Percentiles rank a stretch among this genome's conserved stretches.
These are phyloP conservation scores for Musa itinerans DNA, from an alignment of 176 grass and related monocot species.

Conservation along the genomic window DNA sequence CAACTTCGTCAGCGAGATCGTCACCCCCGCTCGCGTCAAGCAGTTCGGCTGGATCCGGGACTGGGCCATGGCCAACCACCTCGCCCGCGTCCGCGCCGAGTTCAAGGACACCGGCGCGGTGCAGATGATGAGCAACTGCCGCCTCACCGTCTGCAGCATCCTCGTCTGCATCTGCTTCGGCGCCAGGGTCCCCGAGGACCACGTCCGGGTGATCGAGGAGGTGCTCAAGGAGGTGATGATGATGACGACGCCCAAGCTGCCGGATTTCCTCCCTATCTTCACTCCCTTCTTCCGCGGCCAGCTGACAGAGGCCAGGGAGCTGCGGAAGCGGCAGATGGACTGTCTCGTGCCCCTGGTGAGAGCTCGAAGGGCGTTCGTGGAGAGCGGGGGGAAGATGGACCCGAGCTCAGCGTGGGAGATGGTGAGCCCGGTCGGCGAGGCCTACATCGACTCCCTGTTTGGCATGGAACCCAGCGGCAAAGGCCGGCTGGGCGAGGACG, in stretches of 20 bases:
- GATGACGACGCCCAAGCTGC: conserved; percentile 71
- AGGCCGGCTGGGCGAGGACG: conserved; percentile 63
- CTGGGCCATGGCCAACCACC: conserved; percentile 79
- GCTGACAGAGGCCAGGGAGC: conserved; percentile 37
- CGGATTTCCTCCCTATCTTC: conserved; percentile 77
- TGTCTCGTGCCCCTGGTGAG: conserved; percentile 69
- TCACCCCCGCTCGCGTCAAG: conserved; percentile 59
- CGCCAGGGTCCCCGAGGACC: conserved; percentile 64
- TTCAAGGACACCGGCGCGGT: conserved; percentile 24
- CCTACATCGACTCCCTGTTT: conserved; percentile 90
- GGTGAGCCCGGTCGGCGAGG: conserved; percentile 71
- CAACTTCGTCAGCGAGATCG: conserved; percentile 90
- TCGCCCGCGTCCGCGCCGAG: conserved; percentile 58
- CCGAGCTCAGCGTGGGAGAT: conserved; percentile 35
- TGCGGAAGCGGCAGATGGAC: conserved; percentile 52
- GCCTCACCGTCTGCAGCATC: conserved; percentile 93
- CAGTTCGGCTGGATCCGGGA: conserved; percentile 86
- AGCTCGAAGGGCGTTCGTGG: conserved; percentile 51
- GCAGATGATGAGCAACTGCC: conserved; percentile 53
- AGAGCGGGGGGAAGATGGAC: conserved; percentile 23
- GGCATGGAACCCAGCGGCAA: conserved; percentile 60
- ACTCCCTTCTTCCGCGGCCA: conserved; percentile 67
- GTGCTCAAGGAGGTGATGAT: conserved; percentile 98
- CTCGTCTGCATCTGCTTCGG: conserved; percentile 98
- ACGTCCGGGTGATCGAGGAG: conserved; percentile 70